Evolutionary conservation across 192 early-diverging fungal species (phyloP), one percentile per base, ranked within the genome.

Genomic region (Entomortierella parvispora): DNA sequence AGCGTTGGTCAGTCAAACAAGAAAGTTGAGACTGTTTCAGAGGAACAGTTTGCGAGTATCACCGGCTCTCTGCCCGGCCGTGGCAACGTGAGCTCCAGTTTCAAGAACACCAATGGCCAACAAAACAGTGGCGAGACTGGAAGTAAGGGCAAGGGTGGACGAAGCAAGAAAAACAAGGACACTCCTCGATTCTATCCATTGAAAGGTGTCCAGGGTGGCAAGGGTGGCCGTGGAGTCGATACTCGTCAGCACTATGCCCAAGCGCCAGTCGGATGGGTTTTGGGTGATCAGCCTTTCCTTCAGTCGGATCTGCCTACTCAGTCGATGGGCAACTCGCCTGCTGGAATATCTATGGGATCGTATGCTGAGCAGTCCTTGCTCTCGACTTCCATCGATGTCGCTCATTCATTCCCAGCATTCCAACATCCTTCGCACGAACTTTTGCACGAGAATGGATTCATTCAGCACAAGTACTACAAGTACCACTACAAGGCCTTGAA

Each of bases 401-500:
- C 86, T 29, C 87, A 90, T 42, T 85, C 86, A 0, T 83, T 86
- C 69, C 83, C 81, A 9, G 66, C 79, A 26, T 85, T 84, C 69
- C 90, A 94, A 84, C 96, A 98, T 80, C 96, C 96, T 4, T 90
- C 88, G 33, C 95, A 97, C 70, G 95, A 95, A 68, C 84, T 98
- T 17, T 79, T 98, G 78, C 92, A 91, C 58, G 95, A 98, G 81
- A 94, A 95, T 79, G 96, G 96, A 15, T 98, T 96, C 79, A 85
- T 97, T 62, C 95, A 98, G 84, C 93, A 96, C 81, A 97, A 95
- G 78, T 98, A 98, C 81, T 87, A 91, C 75, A 92, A 95, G 79
- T 98, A 94, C 83, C 94, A 93, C 67, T 93, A 91, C 60, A 93
- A 95, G 84, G 96, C 96, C 29, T 80, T 97, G 34, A 90, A 90